Base-by-base conservation (phyloP, 495 filamentous ascomycete genomes). In the Aspergillus leporis region DNA sequence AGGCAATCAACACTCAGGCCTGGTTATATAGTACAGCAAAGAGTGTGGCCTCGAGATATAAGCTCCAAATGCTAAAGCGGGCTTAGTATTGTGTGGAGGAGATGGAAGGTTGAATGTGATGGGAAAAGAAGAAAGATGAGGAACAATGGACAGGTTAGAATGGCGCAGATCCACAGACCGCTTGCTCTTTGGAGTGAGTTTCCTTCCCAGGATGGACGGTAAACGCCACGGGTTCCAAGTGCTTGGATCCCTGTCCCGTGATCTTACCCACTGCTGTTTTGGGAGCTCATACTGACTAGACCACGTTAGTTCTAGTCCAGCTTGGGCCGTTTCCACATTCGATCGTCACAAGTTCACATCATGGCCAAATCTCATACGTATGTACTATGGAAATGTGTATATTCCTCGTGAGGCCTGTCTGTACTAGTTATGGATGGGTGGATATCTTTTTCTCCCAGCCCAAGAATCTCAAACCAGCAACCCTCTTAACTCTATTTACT, bases 141-240 rank as follows among this genome's bases (percentile, higher is more conserved):
- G 5, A 54, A 47, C 43, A 47, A 47, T 47, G 43, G 19, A n/a
- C 10, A 3, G 53, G 46, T 47, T 25, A 41, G 54, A 53, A 25
- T 28, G 60, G 34, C 47, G 34, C 53, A 56, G 55, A 53, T 58
- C 28, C 45, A 25, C 56, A 48, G 55, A 55, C 48, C 38, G 62
- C 55, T 47, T 47, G 43, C 43, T 47, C 4, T 47, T 47, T 47
- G 43, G 43, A 47, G 43, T 3, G 12, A 13, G 12, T 40, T 40
- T 28, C 25, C 25, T 28, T 28, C 25, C 25, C 25, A n/a, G 38
- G 5, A 16, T 41, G 38, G 12, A 41, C 38, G 14, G 38, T 18
- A 41, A n/a, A 23, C 43, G 43, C 43, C 43, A 47, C 43, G 43
- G 9, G 36, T 40, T 40, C 36, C 16, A n/a, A 21, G 14, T 18